These are phyloP conservation scores for Corinectria fuckeliana DNA, from an alignment of 2,329 filamentous ascomycete species.

Conservation along the genomic window DNA sequence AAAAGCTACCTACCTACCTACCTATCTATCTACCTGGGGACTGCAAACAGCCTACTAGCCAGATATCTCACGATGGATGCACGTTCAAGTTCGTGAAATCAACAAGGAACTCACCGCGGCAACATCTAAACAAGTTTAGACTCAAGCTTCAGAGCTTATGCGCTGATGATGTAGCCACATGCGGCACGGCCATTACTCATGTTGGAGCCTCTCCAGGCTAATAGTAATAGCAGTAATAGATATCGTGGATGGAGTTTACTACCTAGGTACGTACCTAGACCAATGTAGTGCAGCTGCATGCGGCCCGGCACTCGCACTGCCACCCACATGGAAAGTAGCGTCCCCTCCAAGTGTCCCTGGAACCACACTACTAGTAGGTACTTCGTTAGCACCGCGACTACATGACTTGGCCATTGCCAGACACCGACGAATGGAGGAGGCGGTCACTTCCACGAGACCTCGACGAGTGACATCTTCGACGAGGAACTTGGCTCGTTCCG, in stretches of 20 bases:
- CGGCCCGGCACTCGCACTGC: conserved; percentile 6
- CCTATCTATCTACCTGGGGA: no score
- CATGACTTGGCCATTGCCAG: background rate
- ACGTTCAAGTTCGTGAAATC: background rate
- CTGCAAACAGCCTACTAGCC: background rate
- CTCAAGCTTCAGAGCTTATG: conserved; percentile 1
- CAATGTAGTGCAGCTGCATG: conserved; percentile 11
- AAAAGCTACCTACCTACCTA: no score
- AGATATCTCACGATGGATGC: background rate
- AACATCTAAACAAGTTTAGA: background rate
- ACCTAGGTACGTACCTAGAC: no score
- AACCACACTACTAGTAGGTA: no score
- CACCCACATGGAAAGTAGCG: background rate
- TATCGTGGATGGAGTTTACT: background rate
- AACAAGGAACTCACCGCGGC: background rate
- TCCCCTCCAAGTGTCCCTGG: background rate
- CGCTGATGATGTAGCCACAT: background rate
- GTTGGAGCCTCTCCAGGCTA: background rate
- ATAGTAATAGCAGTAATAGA: background rate
- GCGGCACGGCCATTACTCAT: background rate
- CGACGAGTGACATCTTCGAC: no score
- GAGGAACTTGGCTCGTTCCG: conserved; percentile 4
- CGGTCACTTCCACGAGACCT: no score
- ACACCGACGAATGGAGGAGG: background rate
- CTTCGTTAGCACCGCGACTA: background rate